Base-by-base conservation (phyloP, 2,329 filamentous ascomycete species). In the Botryosphaeria dothidea region DNA sequence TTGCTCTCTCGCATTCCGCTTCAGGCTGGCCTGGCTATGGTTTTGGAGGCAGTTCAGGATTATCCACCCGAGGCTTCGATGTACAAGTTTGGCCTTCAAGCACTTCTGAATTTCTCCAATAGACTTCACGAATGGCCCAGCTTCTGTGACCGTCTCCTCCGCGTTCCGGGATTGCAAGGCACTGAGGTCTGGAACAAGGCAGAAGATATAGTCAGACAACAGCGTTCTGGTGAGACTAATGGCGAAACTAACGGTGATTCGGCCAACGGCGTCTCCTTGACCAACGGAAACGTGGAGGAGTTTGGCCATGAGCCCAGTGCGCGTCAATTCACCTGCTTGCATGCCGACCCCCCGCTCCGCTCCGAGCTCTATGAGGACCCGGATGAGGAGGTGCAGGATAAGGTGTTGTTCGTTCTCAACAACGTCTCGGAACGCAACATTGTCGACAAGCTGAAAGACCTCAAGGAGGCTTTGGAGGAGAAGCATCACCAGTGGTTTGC, bases 51-150 rank as follows among this genome's bases (percentile, higher is more conserved):
- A 13, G 93, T 99, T 25, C 86, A 92, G 68, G 93, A 97, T 68
- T 92, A 95, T 72, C 81, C 85, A 34, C 88, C 91, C 0, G 91
- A 96, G 34, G 89, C 93, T 67, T 89, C 92, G 1, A 98, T 99
- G 95, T 98, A 95, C 82, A 97, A 97, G 72, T 99, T 99, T 74
- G 95, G 96, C 11, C 85, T 99, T 13, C 95, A 99, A 75, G 95
- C 95, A 17, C 85, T 99, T 66, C 90, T 97, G 75, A 93, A 98
- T 76, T 86, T 98, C 62, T 89, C 92, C 64, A 85, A 87, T 43
- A 88, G 95, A 45, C 87, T 99, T 56, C 85, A 88, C 4, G 95
- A 99, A 74, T 99, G 95, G 95, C 92, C 93, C n/a, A 92, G 91
- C 1, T 96, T 97, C 72, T 98, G 94, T 76, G 89, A 90, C 67